Base-by-base conservation (phyloP, 371 early-diverging fungal species). In the Mucor racemosus region DNA sequence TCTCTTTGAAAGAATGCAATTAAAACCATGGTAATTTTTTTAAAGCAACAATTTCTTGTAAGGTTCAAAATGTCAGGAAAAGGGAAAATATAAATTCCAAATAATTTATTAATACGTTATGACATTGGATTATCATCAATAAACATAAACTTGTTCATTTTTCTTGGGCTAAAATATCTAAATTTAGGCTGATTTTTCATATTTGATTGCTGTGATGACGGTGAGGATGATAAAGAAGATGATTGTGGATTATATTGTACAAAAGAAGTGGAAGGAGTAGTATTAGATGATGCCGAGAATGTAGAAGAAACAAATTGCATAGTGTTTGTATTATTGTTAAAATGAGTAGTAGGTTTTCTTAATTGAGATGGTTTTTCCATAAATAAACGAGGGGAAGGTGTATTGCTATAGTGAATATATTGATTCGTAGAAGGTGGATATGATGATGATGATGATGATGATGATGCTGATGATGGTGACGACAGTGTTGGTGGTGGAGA, bases 61-160 rank as follows among this genome's bases (percentile, higher is more conserved):
- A 26, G 26, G 3, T 26, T 26, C 26, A 26, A 26, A 26, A 26
- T 26, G 26, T 26, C 26, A 26, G 3, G 3, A 26, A 26, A 26
- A 26, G 26, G 26, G 26, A 26, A 26, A 26, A 26, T 26, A 1
- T 26, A 26, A 26, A 26, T 26, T 26, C 3, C 26, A 26, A 26
- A 26, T 26, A 26, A 26, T 26, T 41, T 46, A 26, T 35, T 42
- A 60, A 54, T 11, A 36, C 54, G 42, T 44, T 64, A 56, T 42
- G 34, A 17, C 59, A 69, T 69, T 48, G 76, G 81, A 54, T 76
- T 72, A 58, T 81, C 82, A 38, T 81, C 79, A 56, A 81, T 81
- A 65, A 81, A 81, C 63, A 81, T 60, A 40, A 72, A 81, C 59
- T 81, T 79, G 76, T 81, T 81, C 76, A 76, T 75, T 63, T 78